Conservation (phyloP, 371 early-diverging fungal genomes). For the Batkoa obscura region DNA sequence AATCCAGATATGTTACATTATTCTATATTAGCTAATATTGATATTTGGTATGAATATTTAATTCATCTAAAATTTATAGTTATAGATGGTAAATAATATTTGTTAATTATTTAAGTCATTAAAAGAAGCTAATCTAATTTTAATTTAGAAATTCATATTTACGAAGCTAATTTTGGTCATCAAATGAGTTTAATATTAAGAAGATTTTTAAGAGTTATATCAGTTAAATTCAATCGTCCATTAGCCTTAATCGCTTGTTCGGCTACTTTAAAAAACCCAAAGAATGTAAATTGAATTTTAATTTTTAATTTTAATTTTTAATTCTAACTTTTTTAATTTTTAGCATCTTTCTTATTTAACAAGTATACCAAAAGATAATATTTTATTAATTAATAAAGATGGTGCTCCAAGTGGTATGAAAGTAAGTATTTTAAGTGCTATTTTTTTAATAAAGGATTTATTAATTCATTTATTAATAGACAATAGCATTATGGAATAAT, state of each 20-base stretch:
- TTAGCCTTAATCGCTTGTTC: constrained; percentile 40
- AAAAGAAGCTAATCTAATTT: too few species aligned
- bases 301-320: not conserved
- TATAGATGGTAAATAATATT: constrained; percentile 34
- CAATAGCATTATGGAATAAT: too few species aligned
- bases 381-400: not conserved
- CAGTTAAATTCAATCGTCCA: not conserved
- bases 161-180: constrained; percentile 42
- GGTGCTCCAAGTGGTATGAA: not conserved
- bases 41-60: constrained; percentile 33
- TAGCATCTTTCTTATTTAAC: not conserved
- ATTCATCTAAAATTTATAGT: constrained; percentile 31
- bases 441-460: too few species aligned
- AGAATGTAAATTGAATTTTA: constrained; percentile 10
- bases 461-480: too few species aligned
- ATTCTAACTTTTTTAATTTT: too few species aligned
- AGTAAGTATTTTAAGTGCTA: not conserved
- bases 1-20: constrained; percentile 71
- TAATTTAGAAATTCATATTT: constrained; percentile 42
- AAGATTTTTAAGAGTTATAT: constrained; percentile 34
- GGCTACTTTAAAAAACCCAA: constrained; percentile 30
- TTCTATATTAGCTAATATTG: constrained; percentile 36
- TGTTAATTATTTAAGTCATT: not conserved
- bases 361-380: not conserved
- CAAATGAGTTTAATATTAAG: constrained; percentile 45